These are phyloP conservation scores for Salix exigua DNA, from an alignment of 345 rosid genomes.

Conservation along the genomic window DNA sequence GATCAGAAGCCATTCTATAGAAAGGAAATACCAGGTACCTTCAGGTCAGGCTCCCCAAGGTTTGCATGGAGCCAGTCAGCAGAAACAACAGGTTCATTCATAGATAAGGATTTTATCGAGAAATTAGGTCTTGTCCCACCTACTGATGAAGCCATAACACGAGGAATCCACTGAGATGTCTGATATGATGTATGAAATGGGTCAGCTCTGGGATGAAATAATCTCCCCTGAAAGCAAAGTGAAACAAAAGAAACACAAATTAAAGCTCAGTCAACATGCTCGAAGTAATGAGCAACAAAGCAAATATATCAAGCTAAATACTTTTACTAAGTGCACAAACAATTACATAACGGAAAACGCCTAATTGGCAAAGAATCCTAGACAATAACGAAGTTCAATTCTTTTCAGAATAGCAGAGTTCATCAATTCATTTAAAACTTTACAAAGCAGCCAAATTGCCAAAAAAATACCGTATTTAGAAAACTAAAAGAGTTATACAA, in stretches of 20 bases:
- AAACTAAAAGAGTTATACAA: neutral
- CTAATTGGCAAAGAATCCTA: neutral
- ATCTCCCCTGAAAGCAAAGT: constrained; percentile 44
- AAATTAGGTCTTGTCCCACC: constrained; percentile 32
- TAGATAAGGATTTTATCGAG: constrained; percentile 46
- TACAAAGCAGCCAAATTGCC: neutral
- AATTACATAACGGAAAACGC: neutral
- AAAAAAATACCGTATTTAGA: neutral
- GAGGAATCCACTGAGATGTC: constrained; percentile 32
- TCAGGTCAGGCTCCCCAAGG: constrained; percentile 69
- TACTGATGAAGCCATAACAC: constrained; percentile 48
- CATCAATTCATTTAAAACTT: neutral
- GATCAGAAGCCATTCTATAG: neutral
- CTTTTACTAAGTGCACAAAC: neutral
- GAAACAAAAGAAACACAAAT: neutral
- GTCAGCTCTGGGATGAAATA: constrained; percentile 23
- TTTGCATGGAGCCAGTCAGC: constrained; percentile 94
- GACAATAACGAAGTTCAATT: neutral
- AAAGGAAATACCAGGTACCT: constrained; percentile 38
- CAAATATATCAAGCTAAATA: neutral
- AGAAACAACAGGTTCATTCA: constrained; percentile 76
- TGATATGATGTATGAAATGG: constrained; percentile 22
- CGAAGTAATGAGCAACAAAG: neutral
- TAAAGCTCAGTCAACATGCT: neutral
- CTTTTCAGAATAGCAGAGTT: neutral